phyloP scores from a whole-genome alignment of 225 moss, liverwort and hornwort genomes.

The Anthoceros angustus region DNA sequence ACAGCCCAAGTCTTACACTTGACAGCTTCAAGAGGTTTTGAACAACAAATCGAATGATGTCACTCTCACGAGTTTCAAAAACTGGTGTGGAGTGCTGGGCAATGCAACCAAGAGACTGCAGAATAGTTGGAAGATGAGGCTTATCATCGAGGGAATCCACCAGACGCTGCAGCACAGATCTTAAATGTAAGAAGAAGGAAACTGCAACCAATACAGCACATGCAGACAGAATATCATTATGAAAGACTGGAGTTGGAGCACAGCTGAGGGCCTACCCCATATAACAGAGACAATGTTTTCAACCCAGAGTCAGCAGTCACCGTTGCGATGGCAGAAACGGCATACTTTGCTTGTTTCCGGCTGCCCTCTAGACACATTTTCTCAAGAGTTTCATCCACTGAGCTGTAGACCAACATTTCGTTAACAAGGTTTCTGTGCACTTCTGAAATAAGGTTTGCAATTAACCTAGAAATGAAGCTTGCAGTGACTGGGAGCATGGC shows the following conservation, averaged over 20 bases:
- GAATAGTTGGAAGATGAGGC: slow-evolving; percentile 79
- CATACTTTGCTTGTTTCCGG: slow-evolving; percentile 92
- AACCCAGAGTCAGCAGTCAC: slow-evolving; percentile 84
- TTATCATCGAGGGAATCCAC: slow-evolving; percentile 85
- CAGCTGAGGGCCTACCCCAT: slow-evolving; percentile 40
- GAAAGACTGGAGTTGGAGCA: neutral
- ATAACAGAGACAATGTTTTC: slow-evolving; percentile 85
- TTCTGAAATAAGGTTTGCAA: neutral
- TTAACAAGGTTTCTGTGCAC: neutral
- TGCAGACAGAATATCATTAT: neutral
- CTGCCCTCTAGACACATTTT: slow-evolving; percentile 87
- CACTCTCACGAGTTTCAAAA: slow-evolving; percentile 94
- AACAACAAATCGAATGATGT: slow-evolving; percentile 74
- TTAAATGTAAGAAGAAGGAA: slow-evolving; percentile 7
- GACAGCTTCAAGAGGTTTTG: slow-evolving; percentile 71
- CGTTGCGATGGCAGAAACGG: slow-evolving; percentile 82
- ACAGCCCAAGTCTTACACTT: slow-evolving; percentile 14
- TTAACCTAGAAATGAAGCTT: no score
- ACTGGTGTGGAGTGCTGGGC: slow-evolving; percentile 91
- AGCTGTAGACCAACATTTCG: slow-evolving; percentile 29
- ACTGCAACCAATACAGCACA: neutral
- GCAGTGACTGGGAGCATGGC: no score
- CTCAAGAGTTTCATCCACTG: slow-evolving; percentile 71
- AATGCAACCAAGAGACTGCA: slow-evolving; percentile 94
- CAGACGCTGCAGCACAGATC: slow-evolving; percentile 47